Evolutionary conservation across 176 grass and related monocot genomes (phyloP), one percentile per base, ranked within the genome.

Genomic region (Carex scoparia): DNA sequence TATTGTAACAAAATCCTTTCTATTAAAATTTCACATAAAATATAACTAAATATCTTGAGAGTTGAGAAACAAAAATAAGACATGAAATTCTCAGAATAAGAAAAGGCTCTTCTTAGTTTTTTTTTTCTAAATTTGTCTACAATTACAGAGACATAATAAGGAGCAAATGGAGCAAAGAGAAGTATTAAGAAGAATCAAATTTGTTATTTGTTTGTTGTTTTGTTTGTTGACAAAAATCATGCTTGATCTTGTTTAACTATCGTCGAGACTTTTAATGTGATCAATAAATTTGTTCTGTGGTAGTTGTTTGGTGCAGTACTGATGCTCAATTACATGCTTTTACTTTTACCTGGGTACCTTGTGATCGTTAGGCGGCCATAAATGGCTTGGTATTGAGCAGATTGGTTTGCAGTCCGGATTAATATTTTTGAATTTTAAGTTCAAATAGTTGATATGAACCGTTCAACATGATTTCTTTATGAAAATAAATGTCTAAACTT

Each of bases 201-300:
- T 67, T 33, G 30, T 69, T 68, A 10, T 54, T 4, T 83, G 63
- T 69, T 83, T 83, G 64, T 67, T 83, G 61, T 30, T 68, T 35
- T 49, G 81, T 83, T 83, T 69, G 18, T 55, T 67, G 44, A 23
- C 18, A 83, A 40, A 40, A 40, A 53, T 56, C 6, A 54, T 83
- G 63, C 56, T 56, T 83, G 62, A 48, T 64, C 6, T 44, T 83
- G 16, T 40, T 31, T 23, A 68, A 77, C 44, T 44, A 16, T 56
- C 48, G 5, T 57, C 16, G 12, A 33, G 14, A 79, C 30, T 58
- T 74, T 0, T 57, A 78, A 78, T 78, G 57, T 79, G 74, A 58
- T 58, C 27, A 79, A 58, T 53, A 51, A 79, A 13, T 35, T 79
- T 79, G 74, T 79, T 58, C 28, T 58, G 13, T 35, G n/a, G 15